These are phyloP conservation scores for Triticum dicoccoides DNA, from an alignment of 176 grass and related monocot genomes.

Conservation along the genomic window DNA sequence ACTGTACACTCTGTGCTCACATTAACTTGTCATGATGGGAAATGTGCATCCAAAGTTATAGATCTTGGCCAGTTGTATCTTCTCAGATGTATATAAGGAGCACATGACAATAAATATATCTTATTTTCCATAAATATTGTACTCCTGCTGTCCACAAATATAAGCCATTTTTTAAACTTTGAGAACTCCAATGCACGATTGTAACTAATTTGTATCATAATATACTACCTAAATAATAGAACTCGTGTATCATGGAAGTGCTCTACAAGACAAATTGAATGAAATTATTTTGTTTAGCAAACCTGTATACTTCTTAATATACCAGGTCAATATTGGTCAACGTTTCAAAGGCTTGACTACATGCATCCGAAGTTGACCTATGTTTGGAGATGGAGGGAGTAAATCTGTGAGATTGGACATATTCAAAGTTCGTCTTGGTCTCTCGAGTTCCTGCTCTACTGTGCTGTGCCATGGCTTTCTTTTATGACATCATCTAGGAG, in stretches of 20 bases:
- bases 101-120: neutral
- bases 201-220: neutral
- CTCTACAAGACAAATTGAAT: neutral
- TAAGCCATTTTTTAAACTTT: neutral
- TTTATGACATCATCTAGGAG: neutral
- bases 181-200: neutral
- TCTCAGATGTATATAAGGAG: neutral
- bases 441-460: neutral
- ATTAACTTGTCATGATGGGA: neutral
- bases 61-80: neutral
- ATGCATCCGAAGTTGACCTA: neutral
- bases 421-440: slow-evolving; percentile 5
- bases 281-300: neutral
- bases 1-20: neutral
- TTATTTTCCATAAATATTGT: neutral
- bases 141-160: neutral
- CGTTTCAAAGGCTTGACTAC: neutral
- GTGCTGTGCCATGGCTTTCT: neutral
- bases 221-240: neutral
- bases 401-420: neutral
- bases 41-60: neutral
- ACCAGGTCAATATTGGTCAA: neutral
- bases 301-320: neutral
- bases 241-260: neutral
- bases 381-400: too few species aligned